A percentile compares a stretch with the other conserved stretches of the same genome.
These are phyloP conservation scores for Fonsecaea monophora DNA, from an alignment of 2,329 filamentous ascomycete species.

Conservation along the genomic window DNA sequence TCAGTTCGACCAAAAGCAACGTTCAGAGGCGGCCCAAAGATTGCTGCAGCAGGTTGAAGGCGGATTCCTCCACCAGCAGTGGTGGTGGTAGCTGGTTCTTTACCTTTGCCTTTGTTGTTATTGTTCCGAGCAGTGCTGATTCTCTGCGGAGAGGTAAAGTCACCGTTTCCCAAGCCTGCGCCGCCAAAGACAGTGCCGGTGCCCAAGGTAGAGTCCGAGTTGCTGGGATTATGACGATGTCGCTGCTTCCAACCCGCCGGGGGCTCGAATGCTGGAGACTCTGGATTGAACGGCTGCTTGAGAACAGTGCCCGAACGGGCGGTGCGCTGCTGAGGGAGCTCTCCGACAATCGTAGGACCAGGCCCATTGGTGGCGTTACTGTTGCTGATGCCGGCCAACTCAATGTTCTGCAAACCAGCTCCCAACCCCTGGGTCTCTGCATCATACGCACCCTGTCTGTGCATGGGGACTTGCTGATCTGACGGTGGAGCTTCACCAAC, in stretches of 20 bases:
- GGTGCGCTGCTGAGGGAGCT: background rate
- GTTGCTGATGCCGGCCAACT: background rate
- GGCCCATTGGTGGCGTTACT: background rate
- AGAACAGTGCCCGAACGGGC: background rate
- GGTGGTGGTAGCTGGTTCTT: slow-evolving; percentile 5
- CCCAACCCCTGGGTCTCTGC: slow-evolving; percentile 2
- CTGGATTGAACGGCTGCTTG: background rate
- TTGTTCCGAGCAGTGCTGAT: slow-evolving; percentile 21
- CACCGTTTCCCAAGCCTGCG: slow-evolving; percentile 25
- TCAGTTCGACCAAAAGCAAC: slow-evolving; percentile 2
- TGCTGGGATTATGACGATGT: background rate
- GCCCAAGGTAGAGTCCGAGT: slow-evolving; percentile 3
- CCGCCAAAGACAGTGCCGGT: slow-evolving; percentile 14
- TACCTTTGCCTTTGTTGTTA: slow-evolving; percentile 10
- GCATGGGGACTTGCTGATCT: background rate
- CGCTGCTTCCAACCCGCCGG: background rate
- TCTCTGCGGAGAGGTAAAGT: slow-evolving; percentile 24
- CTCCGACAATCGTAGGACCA: background rate
- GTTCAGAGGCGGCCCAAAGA: background rate
- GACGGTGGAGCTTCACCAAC: slow-evolving; percentile 4
- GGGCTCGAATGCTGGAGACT: slow-evolving; percentile 4
- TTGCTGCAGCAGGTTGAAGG: slow-evolving; percentile 6
- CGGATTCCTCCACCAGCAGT: slow-evolving; percentile 7
- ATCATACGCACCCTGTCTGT: background rate
- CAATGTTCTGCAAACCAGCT: background rate